A percentile compares a stretch with the other conserved stretches of the same genome.
These are phyloP conservation scores for Microascus cirrosus DNA, from an alignment of 2,329 filamentous ascomycete species.

Conservation along the genomic window DNA sequence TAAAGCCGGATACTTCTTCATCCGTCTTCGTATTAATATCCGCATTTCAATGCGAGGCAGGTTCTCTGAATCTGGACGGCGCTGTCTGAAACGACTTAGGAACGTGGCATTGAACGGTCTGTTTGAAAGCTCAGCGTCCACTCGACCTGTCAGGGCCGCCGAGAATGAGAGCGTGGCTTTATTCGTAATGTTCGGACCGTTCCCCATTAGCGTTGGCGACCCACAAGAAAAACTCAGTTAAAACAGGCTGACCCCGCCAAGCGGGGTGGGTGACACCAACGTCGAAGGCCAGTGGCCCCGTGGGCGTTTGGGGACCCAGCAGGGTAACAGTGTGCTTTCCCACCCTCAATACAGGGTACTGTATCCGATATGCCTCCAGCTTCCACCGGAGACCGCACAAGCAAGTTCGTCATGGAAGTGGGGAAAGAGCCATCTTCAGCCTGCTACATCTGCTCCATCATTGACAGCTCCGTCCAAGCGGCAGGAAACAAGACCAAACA, in stretches of 20 bases:
- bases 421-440: background rate
- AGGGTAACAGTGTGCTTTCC: background rate
- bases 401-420: background rate
- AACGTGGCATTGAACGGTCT: no score
- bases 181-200: no score
- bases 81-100: background rate
- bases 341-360: background rate
- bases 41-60: background rate
- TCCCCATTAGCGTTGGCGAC: background rate
- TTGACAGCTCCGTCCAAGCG: background rate
- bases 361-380: background rate
- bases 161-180: background rate
- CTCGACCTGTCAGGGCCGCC: background rate
- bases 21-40: background rate
- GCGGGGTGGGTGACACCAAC: background rate
- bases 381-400: background rate
- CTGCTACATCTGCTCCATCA: background rate
- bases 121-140: no score
- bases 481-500: background rate
- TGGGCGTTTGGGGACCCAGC: no score
- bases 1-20: background rate
- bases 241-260: background rate
- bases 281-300: background rate
- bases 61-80: background rate
- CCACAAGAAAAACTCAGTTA: background rate